Conservation (phyloP, 2,329 filamentous ascomycete genomes). For the Clonostachys rhizophaga region DNA sequence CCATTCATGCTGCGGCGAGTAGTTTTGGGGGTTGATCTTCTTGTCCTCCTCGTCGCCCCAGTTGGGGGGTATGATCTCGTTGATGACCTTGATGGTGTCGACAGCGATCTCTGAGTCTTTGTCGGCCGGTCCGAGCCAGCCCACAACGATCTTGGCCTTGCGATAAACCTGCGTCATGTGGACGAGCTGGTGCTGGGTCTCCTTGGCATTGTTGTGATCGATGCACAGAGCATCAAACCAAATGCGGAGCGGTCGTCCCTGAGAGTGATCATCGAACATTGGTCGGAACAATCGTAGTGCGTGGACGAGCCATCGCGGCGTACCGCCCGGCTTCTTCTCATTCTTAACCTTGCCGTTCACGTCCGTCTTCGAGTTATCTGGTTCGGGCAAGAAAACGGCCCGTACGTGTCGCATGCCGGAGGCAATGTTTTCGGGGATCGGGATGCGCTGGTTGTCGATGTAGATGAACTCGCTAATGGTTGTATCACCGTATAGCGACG, state of each 20-base stretch:
- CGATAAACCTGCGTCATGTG: conserved; percentile 7
- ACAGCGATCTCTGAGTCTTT: conserved; percentile 10
- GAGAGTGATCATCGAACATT: background rate
- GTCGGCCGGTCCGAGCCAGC: conserved; percentile 13
- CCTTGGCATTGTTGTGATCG: conserved; percentile 6
- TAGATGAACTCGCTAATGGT: conserved; percentile 12
- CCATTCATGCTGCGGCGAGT: conserved; percentile 15
- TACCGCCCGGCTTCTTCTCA: conserved; percentile 3
- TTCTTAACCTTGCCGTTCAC: background rate
- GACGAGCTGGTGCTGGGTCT: conserved; percentile 5
- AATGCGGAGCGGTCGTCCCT: background rate
- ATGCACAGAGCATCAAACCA: conserved; percentile 12
- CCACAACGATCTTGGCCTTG: conserved; percentile 12
- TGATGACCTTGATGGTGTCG: conserved; percentile 7
- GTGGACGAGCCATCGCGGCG: conserved; percentile 7
- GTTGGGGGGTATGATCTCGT: conserved; percentile 14
- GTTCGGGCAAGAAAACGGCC: conserved; percentile 15
- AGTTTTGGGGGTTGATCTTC: conserved; percentile 16
- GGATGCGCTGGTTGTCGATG: conserved; percentile 8
- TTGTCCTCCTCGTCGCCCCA: conserved; percentile 18
- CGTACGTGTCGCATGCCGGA: conserved; percentile 15
- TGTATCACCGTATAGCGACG: conserved; percentile 9
- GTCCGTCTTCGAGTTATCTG: conserved; percentile 7
- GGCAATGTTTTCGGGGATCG: conserved; percentile 10
- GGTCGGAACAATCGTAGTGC: background rate